Evolutionary conservation across 108 stramenopile species (phyloP).

Genomic region (Nitzschia sp.): DNA sequence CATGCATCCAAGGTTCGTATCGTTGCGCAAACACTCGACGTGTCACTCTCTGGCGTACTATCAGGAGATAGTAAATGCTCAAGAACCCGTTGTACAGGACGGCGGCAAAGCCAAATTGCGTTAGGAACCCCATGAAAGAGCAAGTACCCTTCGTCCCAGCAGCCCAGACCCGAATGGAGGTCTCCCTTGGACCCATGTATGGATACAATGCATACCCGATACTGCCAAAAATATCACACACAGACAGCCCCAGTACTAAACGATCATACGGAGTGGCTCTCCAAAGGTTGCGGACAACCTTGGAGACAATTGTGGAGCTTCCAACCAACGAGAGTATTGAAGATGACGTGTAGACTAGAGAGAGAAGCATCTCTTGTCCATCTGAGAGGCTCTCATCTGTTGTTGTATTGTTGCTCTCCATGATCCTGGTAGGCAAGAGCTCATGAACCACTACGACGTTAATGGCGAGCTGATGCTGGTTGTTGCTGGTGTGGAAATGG

Average conservation of each 20-base stretch:
- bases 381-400: slow-evolving; percentile 1
- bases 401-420: no score
- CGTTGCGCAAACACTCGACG: slow-evolving; percentile 7
- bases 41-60: slow-evolving; percentile 13
- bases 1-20: slow-evolving; percentile 22
- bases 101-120: slow-evolving; percentile 23
- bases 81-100: slow-evolving; percentile 34
- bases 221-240: slow-evolving; percentile 19
- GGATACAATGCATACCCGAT: neutral
- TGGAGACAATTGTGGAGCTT: slow-evolving; percentile 14
- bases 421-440: no score
- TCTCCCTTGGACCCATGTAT: slow-evolving; percentile 7
- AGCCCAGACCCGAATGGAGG: slow-evolving; percentile 20
- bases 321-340: slow-evolving; percentile 17
- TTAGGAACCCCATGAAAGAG: slow-evolving; percentile 24
- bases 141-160: slow-evolving; percentile 32
- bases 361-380: slow-evolving; percentile 10
- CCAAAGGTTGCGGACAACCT: slow-evolving; percentile 1
- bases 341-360: neutral
- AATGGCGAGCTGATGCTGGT: no score
- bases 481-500: no score
- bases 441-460: no score
- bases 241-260: slow-evolving; percentile 23
- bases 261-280: slow-evolving; percentile 24
- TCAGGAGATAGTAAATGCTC: slow-evolving; percentile 28